Conservation (phyloP, 2,329 filamentous ascomycete genomes). For the Gnomoniopsis sp. region DNA sequence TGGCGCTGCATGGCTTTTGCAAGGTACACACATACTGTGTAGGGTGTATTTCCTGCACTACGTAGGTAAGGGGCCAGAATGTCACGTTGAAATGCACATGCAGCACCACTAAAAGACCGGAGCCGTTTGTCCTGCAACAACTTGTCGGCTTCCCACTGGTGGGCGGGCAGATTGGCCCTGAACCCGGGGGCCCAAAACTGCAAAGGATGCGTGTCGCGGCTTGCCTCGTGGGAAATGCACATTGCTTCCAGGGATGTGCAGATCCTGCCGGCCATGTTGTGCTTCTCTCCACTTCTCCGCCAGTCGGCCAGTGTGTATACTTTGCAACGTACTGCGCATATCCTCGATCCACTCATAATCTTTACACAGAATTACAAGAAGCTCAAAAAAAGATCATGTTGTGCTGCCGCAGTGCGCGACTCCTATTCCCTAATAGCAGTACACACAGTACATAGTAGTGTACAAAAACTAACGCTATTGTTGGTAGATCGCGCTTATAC, state of each 20-base stretch:
- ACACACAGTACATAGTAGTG: no score
- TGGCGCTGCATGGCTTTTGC: no score
- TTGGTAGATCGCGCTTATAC: no score
- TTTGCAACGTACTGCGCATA: no score
- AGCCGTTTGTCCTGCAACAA: neutral
- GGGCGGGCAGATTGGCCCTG: neutral
- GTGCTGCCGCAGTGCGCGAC: no score
- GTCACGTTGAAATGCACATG: neutral
- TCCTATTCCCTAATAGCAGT: no score
- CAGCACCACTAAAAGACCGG: no score
- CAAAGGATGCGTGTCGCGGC: constrained; percentile 8
- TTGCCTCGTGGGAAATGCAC: constrained; percentile 13
- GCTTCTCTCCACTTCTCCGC: constrained; percentile 22
- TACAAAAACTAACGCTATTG: no score
- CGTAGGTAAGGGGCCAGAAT: constrained; percentile 2
- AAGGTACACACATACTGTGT: no score
- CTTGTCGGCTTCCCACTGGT: neutral
- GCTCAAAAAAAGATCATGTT: neutral
- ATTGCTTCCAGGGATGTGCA: constrained; percentile 38
- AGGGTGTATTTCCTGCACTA: neutral
- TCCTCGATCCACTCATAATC: neutral
- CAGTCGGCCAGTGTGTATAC: constrained; percentile 1
- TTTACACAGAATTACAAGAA: neutral
- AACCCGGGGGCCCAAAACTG: neutral
- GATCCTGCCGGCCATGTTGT: constrained; percentile 31